Evolutionary conservation across 2,329 filamentous ascomycete genomes (phyloP), one percentile per base, ranked within the genome.

Genomic region (Zymoseptoria tritici): DNA sequence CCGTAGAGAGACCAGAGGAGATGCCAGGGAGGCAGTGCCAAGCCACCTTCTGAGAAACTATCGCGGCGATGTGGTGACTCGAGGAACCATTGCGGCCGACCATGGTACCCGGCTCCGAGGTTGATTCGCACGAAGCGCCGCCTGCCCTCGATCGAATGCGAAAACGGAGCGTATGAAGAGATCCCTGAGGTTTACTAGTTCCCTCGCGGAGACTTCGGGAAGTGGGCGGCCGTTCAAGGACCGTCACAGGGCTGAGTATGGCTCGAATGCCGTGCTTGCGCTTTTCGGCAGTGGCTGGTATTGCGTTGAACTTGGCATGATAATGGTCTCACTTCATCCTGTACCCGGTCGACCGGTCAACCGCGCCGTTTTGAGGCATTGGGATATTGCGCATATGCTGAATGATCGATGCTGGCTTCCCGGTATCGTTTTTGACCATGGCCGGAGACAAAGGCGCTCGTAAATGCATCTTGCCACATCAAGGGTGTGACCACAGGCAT

Each of bases 401-500:
- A 60, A 56, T 62, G 60, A 55, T 67, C 64, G 31, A 68, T 57
- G 57, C 74, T 72, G 36, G 76, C 75, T 58, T 79, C 76, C 70
- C 78, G 78, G 62, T 77, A 72, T 58, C 78, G 72, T 69, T 80
- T 80, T 31, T 76, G 66, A 1, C 75, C 74, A 52, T 73, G 71
- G 6, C 70, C 71, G 42, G 70, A 71, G 16, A 71, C 69, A 62
- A 69, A 73, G 22, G 71, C 71, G 49, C 64, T 71, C 11, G 71
- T 72, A 58, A 80, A 79, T 2, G 77, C 78, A 58, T 80, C 77
- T 66, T 80, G 78, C 78, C 78, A 80, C 78, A 79, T 79, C 46
- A 75, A 74, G 4, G 78, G 78, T n/a, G 78, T 79, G 29, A 80
- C 78, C 56, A 69, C 68, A 11, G 68, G 70, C 62, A 66, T 64